phyloP scores from a whole-genome alignment of 768 basidiomycete species.

The Podaxis carcinomalis region DNA sequence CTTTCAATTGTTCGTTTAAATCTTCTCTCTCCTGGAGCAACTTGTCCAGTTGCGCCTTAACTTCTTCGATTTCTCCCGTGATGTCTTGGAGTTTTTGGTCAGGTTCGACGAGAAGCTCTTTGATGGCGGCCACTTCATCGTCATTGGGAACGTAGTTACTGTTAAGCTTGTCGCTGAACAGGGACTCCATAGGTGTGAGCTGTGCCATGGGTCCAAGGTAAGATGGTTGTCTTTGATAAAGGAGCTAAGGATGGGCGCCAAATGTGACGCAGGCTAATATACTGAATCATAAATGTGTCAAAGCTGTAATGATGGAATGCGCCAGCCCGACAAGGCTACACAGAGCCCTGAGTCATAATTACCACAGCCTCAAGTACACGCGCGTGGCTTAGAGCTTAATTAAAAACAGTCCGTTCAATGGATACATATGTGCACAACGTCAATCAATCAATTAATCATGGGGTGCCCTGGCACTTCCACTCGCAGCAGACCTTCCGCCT shows the following conservation, averaged over 20 bases:
- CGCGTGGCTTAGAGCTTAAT: not conserved
- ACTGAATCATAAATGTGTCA: not conserved
- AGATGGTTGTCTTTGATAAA: not conserved
- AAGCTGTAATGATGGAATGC: not conserved
- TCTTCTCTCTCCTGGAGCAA: conserved; percentile 7
- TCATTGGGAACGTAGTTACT: conserved; percentile 12
- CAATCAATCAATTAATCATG: conserved; percentile 14
- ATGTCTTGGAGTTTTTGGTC: conserved; percentile 9
- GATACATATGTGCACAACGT: not conserved
- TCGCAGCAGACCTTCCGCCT: conserved; percentile 44
- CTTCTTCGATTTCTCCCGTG: conserved; percentile 5
- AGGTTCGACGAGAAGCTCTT: conserved; percentile 4
- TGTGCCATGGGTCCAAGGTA: not conserved
- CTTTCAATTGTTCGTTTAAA: conserved; percentile 1
- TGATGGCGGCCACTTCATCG: conserved; percentile 9
- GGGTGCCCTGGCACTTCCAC: conserved; percentile 24
- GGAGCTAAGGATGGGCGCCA: not conserved
- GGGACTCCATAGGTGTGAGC: conserved; percentile 14
- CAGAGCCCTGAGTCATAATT: too few relatives aligned
- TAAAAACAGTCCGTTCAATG: not conserved
- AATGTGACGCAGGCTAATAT: not conserved
- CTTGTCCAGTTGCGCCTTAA: not conserved
- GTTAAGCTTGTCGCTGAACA: conserved; percentile 5
- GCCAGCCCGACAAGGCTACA: too few relatives aligned
- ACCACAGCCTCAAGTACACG: too few relatives aligned